Evolutionary conservation across 257 asterid genomes (phyloP), one percentile per base, ranked within the genome.

Genomic region (Solanum neorickii): DNA sequence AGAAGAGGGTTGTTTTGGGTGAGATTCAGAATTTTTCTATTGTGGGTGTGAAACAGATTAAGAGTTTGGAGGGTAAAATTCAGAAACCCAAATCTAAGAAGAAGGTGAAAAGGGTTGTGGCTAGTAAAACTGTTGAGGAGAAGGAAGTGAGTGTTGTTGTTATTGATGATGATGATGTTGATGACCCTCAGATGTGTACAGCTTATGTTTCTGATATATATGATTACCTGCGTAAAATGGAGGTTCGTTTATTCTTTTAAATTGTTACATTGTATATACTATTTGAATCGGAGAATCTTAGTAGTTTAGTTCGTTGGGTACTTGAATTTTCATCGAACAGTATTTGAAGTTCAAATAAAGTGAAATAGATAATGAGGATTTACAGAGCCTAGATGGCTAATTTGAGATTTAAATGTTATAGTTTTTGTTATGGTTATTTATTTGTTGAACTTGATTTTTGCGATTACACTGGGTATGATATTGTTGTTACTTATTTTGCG

Each of bases 171-270:
- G 88, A 91, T 33, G 93, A 88, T 86, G 87, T 83, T 37, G 88
- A 86, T 39, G 96, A 97, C 33, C 97, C 96, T 0, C 98, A 94
- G 93, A 93, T 95, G 97, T 94, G 98, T 65, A 89, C 60, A 52
- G 91, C 93, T 42, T 93, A 95, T 86, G 98, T 87, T 92, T 91
- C 95, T 89, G 98, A 95, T 82, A 97, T 97, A 41, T 97, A 94
- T 31, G 94, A 90, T 3, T 97, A 97, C 90, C 98, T 97, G 89
- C 98, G 89, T 27, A 72, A 62, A 16, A 93, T 94, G 95, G 98
- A 97, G 99, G 99, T 95, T 20, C 42, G 92, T 88, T 12, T 76
- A 42, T 6, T 23, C 18, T 72, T 42, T 7, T 14, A 56, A 37
- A 86, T 21, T 44, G 86, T 72, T 37, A 72, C 33, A 15, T 16